Conservation (phyloP, 139 green algal genomes). For the Chlorella sp. region DNA sequence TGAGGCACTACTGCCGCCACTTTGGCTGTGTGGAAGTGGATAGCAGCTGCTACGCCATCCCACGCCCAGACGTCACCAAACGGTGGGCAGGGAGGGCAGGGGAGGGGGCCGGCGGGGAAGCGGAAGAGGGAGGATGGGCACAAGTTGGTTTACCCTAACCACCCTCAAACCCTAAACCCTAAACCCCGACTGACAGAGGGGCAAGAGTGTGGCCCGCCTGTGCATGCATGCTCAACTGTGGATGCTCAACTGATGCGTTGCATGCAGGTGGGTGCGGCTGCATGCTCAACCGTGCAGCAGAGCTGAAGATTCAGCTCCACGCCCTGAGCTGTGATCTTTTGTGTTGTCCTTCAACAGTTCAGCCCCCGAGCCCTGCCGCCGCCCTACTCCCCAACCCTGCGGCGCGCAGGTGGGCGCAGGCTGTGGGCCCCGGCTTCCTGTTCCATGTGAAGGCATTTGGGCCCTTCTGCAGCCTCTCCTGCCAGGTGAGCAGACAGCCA, state of each 20-base stretch:
- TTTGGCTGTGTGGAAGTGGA: slow-evolving; percentile 49
- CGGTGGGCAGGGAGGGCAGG: slow-evolving; percentile 25
- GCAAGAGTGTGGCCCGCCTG: background rate
- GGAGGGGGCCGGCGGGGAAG: no score
- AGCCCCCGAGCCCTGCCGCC: background rate
- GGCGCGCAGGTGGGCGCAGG: slow-evolving; percentile 14
- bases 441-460: slow-evolving; percentile 71
- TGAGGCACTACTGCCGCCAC: background rate
- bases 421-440: slow-evolving; percentile 33
- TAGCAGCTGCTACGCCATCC: slow-evolving; percentile 54
- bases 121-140: background rate
- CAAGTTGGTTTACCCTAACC: no score
- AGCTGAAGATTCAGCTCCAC: no score
- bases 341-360: no score
- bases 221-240: no score
- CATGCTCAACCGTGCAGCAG: no score
- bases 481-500: background rate
- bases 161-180: no score
- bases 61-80: background rate
- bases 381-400: no score
- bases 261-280: background rate
- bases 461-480: slow-evolving; percentile 48
- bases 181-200: background rate
- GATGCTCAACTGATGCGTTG: no score
- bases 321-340: no score